These are phyloP conservation scores for Aureobasidium uvarum DNA, from an alignment of 2,329 filamentous ascomycete genomes.

Conservation along the genomic window DNA sequence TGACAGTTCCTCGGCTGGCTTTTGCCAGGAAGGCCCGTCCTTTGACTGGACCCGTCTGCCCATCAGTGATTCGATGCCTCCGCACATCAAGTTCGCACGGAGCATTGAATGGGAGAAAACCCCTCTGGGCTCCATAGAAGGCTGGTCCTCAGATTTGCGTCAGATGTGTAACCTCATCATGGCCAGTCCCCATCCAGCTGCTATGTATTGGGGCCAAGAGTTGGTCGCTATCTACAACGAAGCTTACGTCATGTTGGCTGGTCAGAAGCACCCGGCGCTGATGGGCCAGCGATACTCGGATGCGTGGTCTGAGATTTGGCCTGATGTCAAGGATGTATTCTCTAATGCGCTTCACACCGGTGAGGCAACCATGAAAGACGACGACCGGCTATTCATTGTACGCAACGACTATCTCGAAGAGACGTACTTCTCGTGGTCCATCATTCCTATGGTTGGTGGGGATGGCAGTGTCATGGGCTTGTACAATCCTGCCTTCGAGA, in stretches of 20 bases:
- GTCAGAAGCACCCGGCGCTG: constrained; percentile 70
- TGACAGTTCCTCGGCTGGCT: constrained; percentile 33
- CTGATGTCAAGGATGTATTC: constrained; percentile 67
- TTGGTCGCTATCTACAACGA: constrained; percentile 70
- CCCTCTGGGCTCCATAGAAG: constrained; percentile 69
- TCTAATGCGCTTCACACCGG: constrained; percentile 65
- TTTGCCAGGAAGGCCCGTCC: constrained; percentile 45
- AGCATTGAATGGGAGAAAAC: constrained; percentile 72
- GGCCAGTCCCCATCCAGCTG: constrained; percentile 65
- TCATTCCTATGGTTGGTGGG: constrained; percentile 72
- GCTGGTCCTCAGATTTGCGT: constrained; percentile 69
- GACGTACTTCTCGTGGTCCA: constrained; percentile 78
- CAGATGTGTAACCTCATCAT: constrained; percentile 81
- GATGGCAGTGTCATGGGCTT: constrained; percentile 65
- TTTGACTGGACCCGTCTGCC: constrained; percentile 82
- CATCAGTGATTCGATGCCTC: constrained; percentile 60
- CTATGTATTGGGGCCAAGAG: constrained; percentile 77
- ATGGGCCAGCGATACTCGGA: constrained; percentile 71
- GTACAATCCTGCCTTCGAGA: constrained; percentile 79
- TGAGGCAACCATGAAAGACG: constrained; percentile 80
- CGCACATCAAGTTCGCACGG: constrained; percentile 70
- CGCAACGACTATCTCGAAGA: constrained; percentile 72
- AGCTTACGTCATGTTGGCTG: constrained; percentile 67
- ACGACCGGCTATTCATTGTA: constrained; percentile 71
- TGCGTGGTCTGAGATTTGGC: constrained; percentile 74